phyloP scores from a whole-genome alignment of 352 stramenopile species.

The Globisporangium sylvaticum region DNA sequence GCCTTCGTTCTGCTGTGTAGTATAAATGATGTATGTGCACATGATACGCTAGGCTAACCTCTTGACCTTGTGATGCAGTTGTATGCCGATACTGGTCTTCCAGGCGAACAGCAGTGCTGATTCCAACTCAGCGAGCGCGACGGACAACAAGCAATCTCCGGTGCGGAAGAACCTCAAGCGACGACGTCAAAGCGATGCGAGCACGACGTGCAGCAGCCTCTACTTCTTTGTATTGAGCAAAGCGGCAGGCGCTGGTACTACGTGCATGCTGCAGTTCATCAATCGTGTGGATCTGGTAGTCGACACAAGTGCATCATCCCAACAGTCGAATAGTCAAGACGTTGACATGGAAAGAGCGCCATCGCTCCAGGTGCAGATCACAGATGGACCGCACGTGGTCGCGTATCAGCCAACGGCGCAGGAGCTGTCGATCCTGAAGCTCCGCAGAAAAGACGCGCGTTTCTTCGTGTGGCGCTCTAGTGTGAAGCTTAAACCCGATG shows the following conservation, averaged over 20 bases:
- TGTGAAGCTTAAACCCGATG: not conserved
- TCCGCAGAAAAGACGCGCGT: constrained; percentile 15
- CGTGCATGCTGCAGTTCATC: constrained; percentile 13
- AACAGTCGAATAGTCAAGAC: not conserved
- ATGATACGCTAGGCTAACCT: not conserved
- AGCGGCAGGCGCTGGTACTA: not conserved
- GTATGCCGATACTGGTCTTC: constrained; percentile 14
- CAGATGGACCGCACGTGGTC: constrained; percentile 34
- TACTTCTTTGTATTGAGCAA: constrained; percentile 13
- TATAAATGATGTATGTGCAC: not conserved
- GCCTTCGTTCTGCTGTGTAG: not conserved
- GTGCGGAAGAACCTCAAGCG: not conserved
- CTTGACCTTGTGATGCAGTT: not conserved
- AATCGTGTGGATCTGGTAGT: constrained; percentile 13
- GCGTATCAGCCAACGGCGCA: constrained; percentile 18
- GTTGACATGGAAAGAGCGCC: not conserved
- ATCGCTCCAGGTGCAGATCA: constrained; percentile 26
- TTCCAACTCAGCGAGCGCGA: not conserved
- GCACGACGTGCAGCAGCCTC: not conserved
- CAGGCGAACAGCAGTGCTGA: not conserved
- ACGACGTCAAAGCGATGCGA: not conserved
- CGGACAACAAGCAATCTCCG: not conserved
- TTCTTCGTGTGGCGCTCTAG: constrained; percentile 25
- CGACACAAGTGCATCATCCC: not conserved
- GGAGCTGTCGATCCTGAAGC: constrained; percentile 19